Evolutionary conservation across 2,329 filamentous ascomycete genomes (phyloP), one percentile per base, ranked within the genome.

Genomic region (Alternaria metachromatica): DNA sequence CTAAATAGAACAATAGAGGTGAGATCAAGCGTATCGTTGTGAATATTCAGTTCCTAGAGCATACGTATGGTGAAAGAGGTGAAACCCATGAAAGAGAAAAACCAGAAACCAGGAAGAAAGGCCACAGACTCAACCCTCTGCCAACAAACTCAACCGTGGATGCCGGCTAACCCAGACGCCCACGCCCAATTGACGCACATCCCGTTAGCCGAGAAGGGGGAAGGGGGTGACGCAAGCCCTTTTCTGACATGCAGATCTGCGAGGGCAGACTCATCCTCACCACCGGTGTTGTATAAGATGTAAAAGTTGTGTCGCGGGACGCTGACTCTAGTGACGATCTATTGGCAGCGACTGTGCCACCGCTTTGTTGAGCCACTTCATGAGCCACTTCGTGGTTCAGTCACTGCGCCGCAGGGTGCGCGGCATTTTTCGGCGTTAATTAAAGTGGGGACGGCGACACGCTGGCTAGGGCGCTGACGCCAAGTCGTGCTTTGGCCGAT

Each of bases 341-440:
- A 58, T 62, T 62, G 55, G 59, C 51, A 51, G 60, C 60, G 55
- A 63, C 57, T 63, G 60, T 55, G 63, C 63, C 63, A 66, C 60
- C 4, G 12, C 15, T 46, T 23, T 30, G 55, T 54, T 60, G 56
- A 63, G 56, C 60, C 60, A 60, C 60, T 30, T 26, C 49, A 43
- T 60, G 55, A 50, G 49, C 44, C 61, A 63, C 60, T 58, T 58
- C 55, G 63, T 60, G 60, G 63, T 65, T 53, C 55, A 65, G 60
- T 60, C 13, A 63, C 63, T 65, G 63, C 63, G 63, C 55, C 60
- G 56, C 60, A 63, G 20, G n/a, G 25, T 26, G 15, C 30, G 57
- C 57, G 28, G 55, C 44, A 55, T 46, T 53, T 54, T 44, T 53
- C 33, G 55, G 63, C 44, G 49, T 18, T 23, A 45, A 44, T 23